Conservation (phyloP, 1,284 basidiomycete genomes). For the Ganoderma leucocontextum region DNA sequence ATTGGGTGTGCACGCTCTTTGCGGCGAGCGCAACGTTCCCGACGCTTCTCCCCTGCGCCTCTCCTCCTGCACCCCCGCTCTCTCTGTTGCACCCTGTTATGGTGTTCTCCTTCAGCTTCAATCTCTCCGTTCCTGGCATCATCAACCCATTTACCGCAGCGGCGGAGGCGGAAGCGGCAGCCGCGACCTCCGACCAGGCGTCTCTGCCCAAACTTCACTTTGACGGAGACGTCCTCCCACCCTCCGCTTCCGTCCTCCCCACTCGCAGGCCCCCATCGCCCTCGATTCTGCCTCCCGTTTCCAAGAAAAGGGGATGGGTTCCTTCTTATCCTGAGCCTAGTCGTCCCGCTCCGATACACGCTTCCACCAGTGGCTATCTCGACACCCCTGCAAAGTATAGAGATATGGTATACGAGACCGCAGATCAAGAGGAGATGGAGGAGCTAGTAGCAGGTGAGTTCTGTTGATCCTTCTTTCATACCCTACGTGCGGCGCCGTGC, state of each 20-base stretch:
- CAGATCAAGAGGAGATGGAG: slow-evolving; percentile 48
- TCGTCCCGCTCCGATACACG: slow-evolving; percentile 55
- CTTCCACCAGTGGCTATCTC: slow-evolving; percentile 67
- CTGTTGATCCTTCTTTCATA: slow-evolving; percentile 5
- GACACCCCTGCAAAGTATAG: slow-evolving; percentile 71
- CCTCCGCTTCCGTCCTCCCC: slow-evolving; percentile 25
- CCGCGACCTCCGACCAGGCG: slow-evolving; percentile 34
- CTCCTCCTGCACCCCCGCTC: slow-evolving; percentile 8
- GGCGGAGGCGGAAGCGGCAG: slow-evolving; percentile 14
- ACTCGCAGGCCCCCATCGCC: slow-evolving; percentile 39
- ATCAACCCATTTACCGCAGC: slow-evolving; percentile 65
- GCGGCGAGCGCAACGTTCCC: slow-evolving; percentile 31
- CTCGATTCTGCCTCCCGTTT: slow-evolving; percentile 45
- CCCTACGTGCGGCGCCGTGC: background rate
- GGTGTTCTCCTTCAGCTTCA: slow-evolving; percentile 73
- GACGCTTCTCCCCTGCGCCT: slow-evolving; percentile 15
- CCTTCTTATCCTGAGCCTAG: slow-evolving; percentile 65
- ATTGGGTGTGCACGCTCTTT: slow-evolving; percentile 21
- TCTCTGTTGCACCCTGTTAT: slow-evolving; percentile 11
- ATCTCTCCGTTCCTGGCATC: slow-evolving; percentile 64
- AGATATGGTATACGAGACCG: slow-evolving; percentile 50
- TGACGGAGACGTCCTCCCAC: slow-evolving; percentile 13
- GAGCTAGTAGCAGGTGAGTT: slow-evolving; percentile 59
- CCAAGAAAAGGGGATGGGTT: slow-evolving; percentile 75
- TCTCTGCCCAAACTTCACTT: slow-evolving; percentile 34